Evolutionary conservation across 2,329 filamentous ascomycete species (phyloP).

Genomic region (Alternaria atra): DNA sequence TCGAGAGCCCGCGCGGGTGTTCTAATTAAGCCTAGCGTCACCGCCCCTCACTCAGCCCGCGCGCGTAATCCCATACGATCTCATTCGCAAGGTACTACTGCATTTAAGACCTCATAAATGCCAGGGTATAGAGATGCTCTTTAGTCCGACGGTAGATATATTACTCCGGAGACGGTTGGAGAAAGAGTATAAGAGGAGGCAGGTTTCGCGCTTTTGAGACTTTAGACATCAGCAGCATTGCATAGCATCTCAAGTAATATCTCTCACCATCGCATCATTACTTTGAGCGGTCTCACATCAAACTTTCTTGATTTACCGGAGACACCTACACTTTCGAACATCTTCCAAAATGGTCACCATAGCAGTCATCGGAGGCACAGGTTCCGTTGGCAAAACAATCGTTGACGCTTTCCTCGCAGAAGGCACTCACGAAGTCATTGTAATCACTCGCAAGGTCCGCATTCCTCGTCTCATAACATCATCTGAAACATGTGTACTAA

Average conservation of each 20-base stretch:
- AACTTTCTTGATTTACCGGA: fast-evolving
- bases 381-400: constrained; percentile 57
- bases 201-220: not conserved
- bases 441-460: constrained; percentile 50
- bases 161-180: not conserved
- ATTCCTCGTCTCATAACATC: not conserved
- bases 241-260: not conserved
- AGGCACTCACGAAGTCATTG: constrained; percentile 51
- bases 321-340: not conserved
- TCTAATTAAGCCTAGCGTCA: not conserved
- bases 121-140: not conserved
- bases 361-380: constrained; percentile 59
- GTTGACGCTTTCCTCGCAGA: constrained; percentile 54
- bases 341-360: constrained; percentile 50
- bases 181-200: not conserved
- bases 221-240: not conserved
- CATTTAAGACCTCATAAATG: not conserved
- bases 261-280: not conserved
- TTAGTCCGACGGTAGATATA: not conserved
- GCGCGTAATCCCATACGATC: not conserved
- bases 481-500: not conserved
- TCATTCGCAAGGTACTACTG: not conserved
- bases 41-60: not conserved
- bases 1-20: not conserved
- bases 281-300: not conserved